Base-by-base conservation (phyloP, 2,329 filamentous ascomycete species). In the Aureobasidium sp. region DNA sequence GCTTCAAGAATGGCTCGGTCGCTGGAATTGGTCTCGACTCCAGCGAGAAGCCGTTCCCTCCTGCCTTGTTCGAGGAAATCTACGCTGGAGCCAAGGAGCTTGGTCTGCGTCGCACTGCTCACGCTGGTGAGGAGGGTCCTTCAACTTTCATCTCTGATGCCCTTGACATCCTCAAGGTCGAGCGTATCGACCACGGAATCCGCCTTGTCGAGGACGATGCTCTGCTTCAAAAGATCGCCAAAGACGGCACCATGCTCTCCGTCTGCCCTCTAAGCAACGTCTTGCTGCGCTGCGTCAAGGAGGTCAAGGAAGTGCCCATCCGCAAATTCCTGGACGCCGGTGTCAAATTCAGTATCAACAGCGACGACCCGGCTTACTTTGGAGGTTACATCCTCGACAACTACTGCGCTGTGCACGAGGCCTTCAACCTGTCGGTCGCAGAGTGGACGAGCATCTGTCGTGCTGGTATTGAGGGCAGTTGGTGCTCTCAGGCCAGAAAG, bases 241-340 rank as follows among this genome's bases (percentile, higher is more conserved):
- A 69, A 11, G 71, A 80, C 53, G 71, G 76, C 32, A 80, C 79
- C 17, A 62, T 90, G 63, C 67, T 90, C 54, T 86, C 85, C 0
- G 73, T 88, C 32, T 91, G 86, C 63, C 87, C 87, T 1, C 64
- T 88, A 56, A 86, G 83, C 60, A 90, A 91, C 67, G 79, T 90
- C 10, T 72, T 77, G 59, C 64, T 87, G 58, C 70, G 73, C n/a
- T 82, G 76, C 59, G 77, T 82, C 2, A 60, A 69, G 44, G 66
- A 68, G 24, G 70, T 86, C 19, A 66, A 70, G 17, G 71, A 82
- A 48, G 71, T 84, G 29, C 84, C 85, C 0, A 75, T 88, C 55
- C 73, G 81, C 12, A 71, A 69, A 49, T 84, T 87, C 59, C 67
- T 88, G 17, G 78, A 85, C 35, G 71, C 71, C 5, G 80, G 82